Conservation (phyloP, 331 rosid genomes). For the Prunus yedoensis region DNA sequence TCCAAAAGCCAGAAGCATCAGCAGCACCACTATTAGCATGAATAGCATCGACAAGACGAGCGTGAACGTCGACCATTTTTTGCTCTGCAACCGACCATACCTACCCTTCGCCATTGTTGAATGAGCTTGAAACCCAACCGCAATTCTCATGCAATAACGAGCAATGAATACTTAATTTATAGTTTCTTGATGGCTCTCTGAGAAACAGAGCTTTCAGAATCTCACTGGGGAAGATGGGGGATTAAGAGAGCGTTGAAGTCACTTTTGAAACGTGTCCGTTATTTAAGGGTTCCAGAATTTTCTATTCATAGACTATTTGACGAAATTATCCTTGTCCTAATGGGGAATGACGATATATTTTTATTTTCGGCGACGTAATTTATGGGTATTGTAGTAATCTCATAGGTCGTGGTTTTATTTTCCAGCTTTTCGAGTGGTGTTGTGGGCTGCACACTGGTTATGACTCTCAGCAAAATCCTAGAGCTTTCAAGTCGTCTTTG, state of each 20-base stretch:
- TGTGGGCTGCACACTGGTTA: slow-evolving; percentile 23
- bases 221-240: background rate
- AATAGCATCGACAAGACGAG: slow-evolving; percentile 48
- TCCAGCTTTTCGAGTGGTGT: background rate
- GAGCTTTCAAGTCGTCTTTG: too few species aligned
- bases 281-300: background rate
- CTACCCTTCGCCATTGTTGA: slow-evolving; percentile 61
- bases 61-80: slow-evolving; percentile 50
- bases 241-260: background rate
- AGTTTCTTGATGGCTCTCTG: background rate
- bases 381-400: slow-evolving; percentile 12
- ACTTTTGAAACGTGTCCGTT: slow-evolving; percentile 3
- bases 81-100: slow-evolving; percentile 38
- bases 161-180: background rate
- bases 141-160: background rate
- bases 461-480: background rate
- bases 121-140: slow-evolving; percentile 30
- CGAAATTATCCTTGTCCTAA: background rate
- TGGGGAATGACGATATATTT: background rate
- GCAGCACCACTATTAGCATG: slow-evolving; percentile 51
- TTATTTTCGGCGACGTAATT: too few species aligned
- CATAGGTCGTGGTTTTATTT: background rate
- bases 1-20: slow-evolving; percentile 65
- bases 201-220: background rate
- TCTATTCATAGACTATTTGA: background rate